These are phyloP conservation scores for Parastagonospora avenae DNA, from an alignment of 2,329 filamentous ascomycete species.

Conservation along the genomic window DNA sequence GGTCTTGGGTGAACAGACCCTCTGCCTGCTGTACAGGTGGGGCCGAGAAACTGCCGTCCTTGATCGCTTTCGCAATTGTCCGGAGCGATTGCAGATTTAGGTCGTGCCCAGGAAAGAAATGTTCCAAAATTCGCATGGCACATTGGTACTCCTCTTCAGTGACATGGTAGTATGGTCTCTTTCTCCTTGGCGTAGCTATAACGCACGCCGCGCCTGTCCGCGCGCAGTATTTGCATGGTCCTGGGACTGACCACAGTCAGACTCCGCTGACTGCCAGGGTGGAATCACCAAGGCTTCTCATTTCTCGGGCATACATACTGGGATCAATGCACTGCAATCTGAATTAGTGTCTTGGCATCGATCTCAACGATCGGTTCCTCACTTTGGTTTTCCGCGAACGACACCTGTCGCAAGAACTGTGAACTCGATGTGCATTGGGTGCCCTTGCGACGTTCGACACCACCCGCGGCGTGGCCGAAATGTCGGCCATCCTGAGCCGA, in stretches of 20 bases:
- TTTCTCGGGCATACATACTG: constrained; percentile 27
- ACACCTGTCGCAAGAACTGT: constrained; percentile 46
- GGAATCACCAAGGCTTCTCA: neutral
- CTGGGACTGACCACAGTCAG: constrained; percentile 41
- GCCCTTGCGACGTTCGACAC: constrained; percentile 25
- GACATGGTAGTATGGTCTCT: constrained; percentile 47
- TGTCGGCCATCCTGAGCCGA: constrained; percentile 34
- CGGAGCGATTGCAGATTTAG: constrained; percentile 41
- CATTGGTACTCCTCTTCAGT: constrained; percentile 48
- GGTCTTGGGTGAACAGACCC: constrained; percentile 25
- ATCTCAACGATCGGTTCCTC: constrained; percentile 8
- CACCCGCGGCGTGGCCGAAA: constrained; percentile 23
- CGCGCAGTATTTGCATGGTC: constrained; percentile 46
- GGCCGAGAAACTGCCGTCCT: constrained; percentile 34
- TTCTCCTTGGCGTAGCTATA: constrained; percentile 43
- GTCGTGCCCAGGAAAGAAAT: constrained; percentile 45
- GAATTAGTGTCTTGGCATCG: constrained; percentile 32
- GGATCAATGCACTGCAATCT: constrained; percentile 45
- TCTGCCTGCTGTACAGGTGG: constrained; percentile 30
- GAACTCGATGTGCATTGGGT: constrained; percentile 40
- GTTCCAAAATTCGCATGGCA: constrained; percentile 44
- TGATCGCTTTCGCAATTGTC: constrained; percentile 40
- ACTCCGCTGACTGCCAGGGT: constrained; percentile 5
- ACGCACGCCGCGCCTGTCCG: constrained; percentile 43
- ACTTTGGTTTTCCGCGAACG: constrained; percentile 47